Evolutionary conservation across 495 filamentous ascomycete genomes (phyloP), one percentile per base, ranked within the genome.

Genomic region (Hypoxylon lienhwacheense): DNA sequence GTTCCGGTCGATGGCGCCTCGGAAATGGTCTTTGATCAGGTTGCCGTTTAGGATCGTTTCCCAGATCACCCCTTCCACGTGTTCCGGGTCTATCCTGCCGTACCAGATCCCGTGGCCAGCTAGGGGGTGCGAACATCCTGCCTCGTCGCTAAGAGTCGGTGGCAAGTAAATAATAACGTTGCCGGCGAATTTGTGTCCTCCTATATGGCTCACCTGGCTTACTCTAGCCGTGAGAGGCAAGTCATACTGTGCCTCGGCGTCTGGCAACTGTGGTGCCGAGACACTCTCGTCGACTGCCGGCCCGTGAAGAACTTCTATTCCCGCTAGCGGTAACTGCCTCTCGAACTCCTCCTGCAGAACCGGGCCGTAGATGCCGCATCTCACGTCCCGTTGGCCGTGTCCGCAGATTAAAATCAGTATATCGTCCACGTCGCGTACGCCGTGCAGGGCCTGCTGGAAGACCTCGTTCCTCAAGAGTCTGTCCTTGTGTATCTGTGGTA

Each of bases 141-240:
- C 64, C 17, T 21, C 46, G 5, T 64, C 71, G 57, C 66, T 74
- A 31, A 74, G 42, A 0, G 53, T 49, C 3, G 84, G 85, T 2
- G 92, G 92, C 2, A 96, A 71, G 67, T 96, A 97, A 0, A 97
- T 71, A 39, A 97, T 90, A 10, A 96, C 84, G 72, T 97, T 97
- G 2, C 92, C 92, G 0, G 92, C 92, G 63, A 86, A 96, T 55
- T 93, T 93, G 60, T 97, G 92, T 1, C 92, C 92, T 0, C 90
- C 89, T 45, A 97, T 81, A 72, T 97, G 92, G 66, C 87, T 92
- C 49, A 92, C 90, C 36, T 87, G 66, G 1, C 82, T 89, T 4
- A 96, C 79, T 54, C 83, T 76, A 2, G 79, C 81, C 36, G 73
- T 71, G 0, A 47, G 47, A 2, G 68, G 71, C 12, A 41, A 56